Evolutionary conservation across 257 asterid genomes (phyloP), one percentile per base, ranked within the genome.

Genomic region (Hygrophila difformis): DNA sequence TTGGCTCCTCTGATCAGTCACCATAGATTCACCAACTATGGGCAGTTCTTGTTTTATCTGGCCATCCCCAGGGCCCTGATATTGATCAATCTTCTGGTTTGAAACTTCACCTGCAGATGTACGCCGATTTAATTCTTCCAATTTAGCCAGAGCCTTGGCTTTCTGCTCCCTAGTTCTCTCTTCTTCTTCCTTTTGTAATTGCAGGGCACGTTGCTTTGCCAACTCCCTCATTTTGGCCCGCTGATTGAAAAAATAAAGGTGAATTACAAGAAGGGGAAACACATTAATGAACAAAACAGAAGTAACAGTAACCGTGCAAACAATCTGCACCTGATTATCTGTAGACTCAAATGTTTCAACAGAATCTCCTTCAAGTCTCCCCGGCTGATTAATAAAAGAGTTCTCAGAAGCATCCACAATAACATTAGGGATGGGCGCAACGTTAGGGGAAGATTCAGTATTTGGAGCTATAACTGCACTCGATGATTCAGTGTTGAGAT

Each of bases 131-230:
- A 91, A 66, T 71, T 91, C 99, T 67, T 86, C 95, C 65, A 91
- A 67, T 70, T 91, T 91, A 53, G 95, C 96, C 6, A 70, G 67
- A 63, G 95, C 96, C 69, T 86, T 91, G 50, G 95, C 95, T 70
- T 62, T 91, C 74, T 86, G 94, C 62, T 91, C 95, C 63, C 73
- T 80, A 13, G 22, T 70, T 41, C 95, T 65, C 47, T 82, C 99
- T 62, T 86, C 99, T 68, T 91, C 99, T 76, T 91, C 96, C 78
- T 61, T 91, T 70, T 80, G 95, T 41, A 76, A 63, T 61, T 80
- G 89, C 39, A 78, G 46, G 55, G 82, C 86, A 38, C 93, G 92
- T 56, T 82, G 93, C 74, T 74, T 91, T 35, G 80, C 91, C 33
- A 80, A 38, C 64, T 79, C 94, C 64, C 67, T 77, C 83, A 62